Evolutionary conservation across 2,329 filamentous ascomycete species (phyloP).

Genomic region (Colletotrichum cereale): DNA sequence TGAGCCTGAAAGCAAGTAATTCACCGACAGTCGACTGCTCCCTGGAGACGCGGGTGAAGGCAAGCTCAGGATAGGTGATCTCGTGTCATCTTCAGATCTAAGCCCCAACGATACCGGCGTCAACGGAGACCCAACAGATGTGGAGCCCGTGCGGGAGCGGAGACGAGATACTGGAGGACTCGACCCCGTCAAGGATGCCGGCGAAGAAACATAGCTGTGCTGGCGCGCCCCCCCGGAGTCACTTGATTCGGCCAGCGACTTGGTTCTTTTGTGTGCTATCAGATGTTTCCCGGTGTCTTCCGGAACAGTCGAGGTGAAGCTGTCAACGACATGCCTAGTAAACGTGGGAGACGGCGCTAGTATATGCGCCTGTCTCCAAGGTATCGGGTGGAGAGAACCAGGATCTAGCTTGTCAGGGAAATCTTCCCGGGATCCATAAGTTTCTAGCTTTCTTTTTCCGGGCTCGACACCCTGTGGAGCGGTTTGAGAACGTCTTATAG

Average conservation of each 20-base stretch:
- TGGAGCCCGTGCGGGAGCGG: conserved; percentile 45
- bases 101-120: conserved; percentile 56
- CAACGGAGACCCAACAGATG: conserved; percentile 51
- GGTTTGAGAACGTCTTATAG: conserved; percentile 12
- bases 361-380: neutral
- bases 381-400: neutral
- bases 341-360: neutral
- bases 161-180: conserved; percentile 36
- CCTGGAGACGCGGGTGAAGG: conserved; percentile 43
- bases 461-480: neutral
- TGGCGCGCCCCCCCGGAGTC: conserved; percentile 1
- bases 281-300: neutral
- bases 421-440: neutral
- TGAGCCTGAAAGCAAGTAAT: conserved; percentile 71
- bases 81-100: conserved; percentile 53
- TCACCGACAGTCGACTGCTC: conserved; percentile 69
- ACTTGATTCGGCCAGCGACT: conserved; percentile 27
- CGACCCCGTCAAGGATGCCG: conserved; percentile 17
- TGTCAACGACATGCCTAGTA: conserved; percentile 10
- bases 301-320: neutral
- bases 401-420: neutral
- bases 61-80: conserved; percentile 42
- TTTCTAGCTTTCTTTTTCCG: conserved; percentile 9
- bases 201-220: conserved; percentile 21
- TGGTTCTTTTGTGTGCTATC: conserved; percentile 33